Conservation (phyloP, 495 filamentous ascomycete genomes). For the Penicillium egyptiacum region DNA sequence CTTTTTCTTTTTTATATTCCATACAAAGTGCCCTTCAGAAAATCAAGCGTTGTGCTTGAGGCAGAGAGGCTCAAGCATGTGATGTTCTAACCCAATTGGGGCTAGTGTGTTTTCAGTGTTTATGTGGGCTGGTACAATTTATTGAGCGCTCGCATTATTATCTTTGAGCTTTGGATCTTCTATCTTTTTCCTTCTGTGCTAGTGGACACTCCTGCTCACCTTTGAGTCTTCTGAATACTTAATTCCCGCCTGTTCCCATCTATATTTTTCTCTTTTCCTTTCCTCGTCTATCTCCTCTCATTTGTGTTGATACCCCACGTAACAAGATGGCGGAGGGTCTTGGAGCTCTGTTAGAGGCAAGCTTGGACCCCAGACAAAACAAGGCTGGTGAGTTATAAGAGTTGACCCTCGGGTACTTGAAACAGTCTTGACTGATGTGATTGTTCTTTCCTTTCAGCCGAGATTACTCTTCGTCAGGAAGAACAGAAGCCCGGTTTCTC, state of each 20-base stretch:
- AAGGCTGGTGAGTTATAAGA: slow-evolving; percentile 69
- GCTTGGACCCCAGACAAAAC: slow-evolving; percentile 78
- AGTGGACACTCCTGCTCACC: background rate
- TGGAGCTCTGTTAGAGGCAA: slow-evolving; percentile 74
- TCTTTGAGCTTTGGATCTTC: slow-evolving; percentile 23
- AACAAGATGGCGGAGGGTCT: slow-evolving; percentile 73
- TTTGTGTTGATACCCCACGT: slow-evolving; percentile 35
- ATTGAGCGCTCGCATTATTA: slow-evolving; percentile 26
- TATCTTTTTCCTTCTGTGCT: slow-evolving; percentile 7
- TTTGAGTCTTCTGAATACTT: slow-evolving; percentile 2
- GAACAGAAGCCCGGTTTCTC: slow-evolving; percentile 83
- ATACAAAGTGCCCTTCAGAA: background rate
- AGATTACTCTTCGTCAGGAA: slow-evolving; percentile 69
- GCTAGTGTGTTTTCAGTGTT: slow-evolving; percentile 23
- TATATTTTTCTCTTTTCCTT: slow-evolving; percentile 8
- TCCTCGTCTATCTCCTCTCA: slow-evolving; percentile 12
- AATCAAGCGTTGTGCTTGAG: background rate
- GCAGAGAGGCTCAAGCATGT: slow-evolving; percentile 23
- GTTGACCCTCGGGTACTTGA: background rate
- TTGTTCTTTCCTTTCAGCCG: slow-evolving; percentile 56
- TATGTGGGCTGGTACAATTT: slow-evolving; percentile 30
- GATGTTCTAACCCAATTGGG: slow-evolving; percentile 19
- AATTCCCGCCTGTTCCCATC: background rate
- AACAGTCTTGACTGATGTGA: slow-evolving; percentile 18
- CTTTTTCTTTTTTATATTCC: no score